Evolutionary conservation across 495 filamentous ascomycete genomes (phyloP), one percentile per base, ranked within the genome.

Genomic region (Daldinia bambusicola): DNA sequence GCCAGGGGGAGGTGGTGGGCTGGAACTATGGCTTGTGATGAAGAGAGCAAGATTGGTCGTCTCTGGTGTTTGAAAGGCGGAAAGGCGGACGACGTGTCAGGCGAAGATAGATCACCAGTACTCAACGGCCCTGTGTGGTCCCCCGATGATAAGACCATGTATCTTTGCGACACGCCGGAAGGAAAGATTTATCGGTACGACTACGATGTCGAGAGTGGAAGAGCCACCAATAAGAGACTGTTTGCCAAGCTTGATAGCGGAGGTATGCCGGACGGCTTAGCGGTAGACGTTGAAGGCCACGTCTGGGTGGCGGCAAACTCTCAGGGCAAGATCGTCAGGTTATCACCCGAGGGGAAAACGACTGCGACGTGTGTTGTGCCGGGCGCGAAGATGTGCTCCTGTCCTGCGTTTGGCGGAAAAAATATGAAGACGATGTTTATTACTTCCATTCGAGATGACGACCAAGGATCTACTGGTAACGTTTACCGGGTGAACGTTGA

Each of bases 151-250:
- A 43, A 43, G 4, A 43, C 6, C 40, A 43, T 43, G 40, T 43
- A 43, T n/a, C 40, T 43, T 43, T 43, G 40, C 40, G 40, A 43
- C n/a, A 43, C 40, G 9, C n/a, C 40, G n/a, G 40, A n/a, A 43
- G 40, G 4, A 16, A 43, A 43, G n/a, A 43, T 41, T 3, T 41
- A 41, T 6, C 38, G 14, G 14, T 41, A 41, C 14, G 38, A 41
- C 38, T 41, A n/a, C 6, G 38, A 41, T 16, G 38, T 41, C 13
- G 38, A 41, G 38, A 41, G 14, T 41, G 38, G 38, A 1, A 41
- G 4, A 16, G 38, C 14, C 16, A 16, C 38, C 14, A 41, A 41
- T 16, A 41, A 16, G 38, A 41, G 38, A 16, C 14, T 41, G 6
- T 41, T 41, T 41, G 38, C 38, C 1, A 12, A 41, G 38, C 14